Percentiles rank a stretch among this genome's conserved stretches.
These are phyloP conservation scores for Venturia aucupariae DNA, from an alignment of 2,329 filamentous ascomycete genomes.

Conservation along the genomic window DNA sequence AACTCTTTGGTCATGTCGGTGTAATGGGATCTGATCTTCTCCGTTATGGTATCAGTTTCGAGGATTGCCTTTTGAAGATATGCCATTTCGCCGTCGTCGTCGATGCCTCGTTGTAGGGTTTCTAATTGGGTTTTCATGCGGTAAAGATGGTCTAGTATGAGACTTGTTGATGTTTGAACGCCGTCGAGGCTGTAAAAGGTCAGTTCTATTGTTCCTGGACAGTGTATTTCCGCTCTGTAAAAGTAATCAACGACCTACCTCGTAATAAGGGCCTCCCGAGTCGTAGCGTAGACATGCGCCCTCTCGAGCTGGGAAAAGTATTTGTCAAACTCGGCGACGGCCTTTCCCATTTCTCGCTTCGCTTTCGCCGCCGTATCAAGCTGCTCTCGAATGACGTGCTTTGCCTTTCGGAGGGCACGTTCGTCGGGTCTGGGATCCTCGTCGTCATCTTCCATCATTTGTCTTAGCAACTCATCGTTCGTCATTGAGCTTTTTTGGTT, in stretches of 20 bases:
- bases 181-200: not conserved
- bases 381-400: not conserved
- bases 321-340: not conserved
- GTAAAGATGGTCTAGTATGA: not conserved
- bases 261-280: not conserved
- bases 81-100: not conserved
- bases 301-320: not conserved
- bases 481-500: not conserved
- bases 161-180: not conserved
- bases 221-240: too few species aligned
- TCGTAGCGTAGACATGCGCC: not conserved
- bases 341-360: not conserved
- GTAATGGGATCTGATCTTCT: not conserved
- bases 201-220: not conserved
- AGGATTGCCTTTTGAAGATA: not conserved
- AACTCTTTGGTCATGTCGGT: not conserved
- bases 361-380: not conserved
- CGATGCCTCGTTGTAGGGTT: not conserved
- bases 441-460: not conserved
- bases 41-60: not conserved
- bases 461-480: not conserved
- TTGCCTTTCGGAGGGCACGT: not conserved
- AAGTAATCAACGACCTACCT: too few species aligned
- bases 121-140: not conserved
- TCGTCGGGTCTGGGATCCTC: not conserved